Evolutionary conservation across 139 green algal species (phyloP), one percentile per base, ranked within the genome.

Genomic region (Astrephomene gubernaculifera): DNA sequence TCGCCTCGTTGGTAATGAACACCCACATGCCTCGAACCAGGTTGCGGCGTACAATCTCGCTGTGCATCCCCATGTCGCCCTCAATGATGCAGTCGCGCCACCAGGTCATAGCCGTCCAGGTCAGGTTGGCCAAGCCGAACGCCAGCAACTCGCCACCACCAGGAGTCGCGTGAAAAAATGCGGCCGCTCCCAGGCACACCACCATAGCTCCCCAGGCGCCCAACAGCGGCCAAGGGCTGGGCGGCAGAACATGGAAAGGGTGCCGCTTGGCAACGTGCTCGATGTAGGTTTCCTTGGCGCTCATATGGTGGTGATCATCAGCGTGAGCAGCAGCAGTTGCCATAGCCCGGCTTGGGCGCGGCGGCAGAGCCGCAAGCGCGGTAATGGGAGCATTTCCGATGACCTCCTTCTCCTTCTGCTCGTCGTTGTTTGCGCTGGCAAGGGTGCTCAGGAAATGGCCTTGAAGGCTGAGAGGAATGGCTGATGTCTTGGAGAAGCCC

Each of bases 61-160:
- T 90, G 88, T 92, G 88, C 88, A 92, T 92, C 73, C 88, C 88
- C 85, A 89, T 85, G 75, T 92, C 88, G 31, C 65, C 75, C 88
- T 92, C 88, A 53, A 92, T 92, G 85, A 82, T 83, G 75, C 84
- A 89, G 63, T 92, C 88, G 68, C 88, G 85, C 88, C 88, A 92
- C 88, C 88, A 92, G 33, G 88, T 81, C 29, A 69, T 76, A 41
- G 85, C 85, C 5, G 85, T 88, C 41, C 57, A 61, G 33, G 72
- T 49, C 0, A 36, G 79, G 43, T 78, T 87, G 39, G 19, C 67
- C 49, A 90, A 29, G 53, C 85, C 88, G 22, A 78, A 81, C 24
- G 65, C 39, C 88, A 92, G 88, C 19, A 92, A 44, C 12, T 81
- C 72, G 19, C 21, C 33, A 49, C 73, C 49, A 25, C 4, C 29